Conservation (phyloP, 2,329 filamentous ascomycete genomes). For the Albifimbria verrucaria region DNA sequence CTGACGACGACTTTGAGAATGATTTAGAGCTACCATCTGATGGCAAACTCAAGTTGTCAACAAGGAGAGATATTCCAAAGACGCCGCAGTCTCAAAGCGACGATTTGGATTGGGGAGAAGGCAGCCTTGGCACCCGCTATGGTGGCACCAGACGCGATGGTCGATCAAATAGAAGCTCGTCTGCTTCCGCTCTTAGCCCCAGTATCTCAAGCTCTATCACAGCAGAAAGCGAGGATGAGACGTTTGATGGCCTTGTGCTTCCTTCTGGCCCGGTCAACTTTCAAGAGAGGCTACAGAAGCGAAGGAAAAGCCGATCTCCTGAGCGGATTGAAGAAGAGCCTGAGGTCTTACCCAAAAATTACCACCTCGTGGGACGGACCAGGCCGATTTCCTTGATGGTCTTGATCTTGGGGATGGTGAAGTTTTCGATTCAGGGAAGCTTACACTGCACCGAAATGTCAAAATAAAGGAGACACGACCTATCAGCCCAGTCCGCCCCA, state of each 20-base stretch:
- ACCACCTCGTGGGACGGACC: constrained; percentile 35
- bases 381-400: constrained; percentile 80
- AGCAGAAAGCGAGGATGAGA: constrained; percentile 89
- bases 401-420: constrained; percentile 85
- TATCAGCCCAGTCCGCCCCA: constrained; percentile 66
- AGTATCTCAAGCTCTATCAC: constrained; percentile 91
- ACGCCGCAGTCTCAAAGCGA: constrained; percentile 61
- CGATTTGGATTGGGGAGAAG: constrained; percentile 92
- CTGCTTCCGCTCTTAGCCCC: constrained; percentile 84
- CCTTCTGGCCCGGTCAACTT: constrained; percentile 83
- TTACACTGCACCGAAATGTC: constrained; percentile 86
- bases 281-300: constrained; percentile 69
- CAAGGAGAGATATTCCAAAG: constrained; percentile 58
- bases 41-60: constrained; percentile 63
- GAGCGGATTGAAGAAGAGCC: constrained; percentile 42
- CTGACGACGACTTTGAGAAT: constrained; percentile 66
- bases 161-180: constrained; percentile 80
- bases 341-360: constrained; percentile 24
- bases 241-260: constrained; percentile 82
- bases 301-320: constrained; percentile 60
- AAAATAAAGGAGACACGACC: constrained; percentile 74
- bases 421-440: constrained; percentile 74
- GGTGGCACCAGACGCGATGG: constrained; percentile 79
- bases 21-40: constrained; percentile 70
- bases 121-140: constrained; percentile 85